Base-by-base conservation (phyloP, 345 rosid genomes). In the Trapa bicornis region DNA sequence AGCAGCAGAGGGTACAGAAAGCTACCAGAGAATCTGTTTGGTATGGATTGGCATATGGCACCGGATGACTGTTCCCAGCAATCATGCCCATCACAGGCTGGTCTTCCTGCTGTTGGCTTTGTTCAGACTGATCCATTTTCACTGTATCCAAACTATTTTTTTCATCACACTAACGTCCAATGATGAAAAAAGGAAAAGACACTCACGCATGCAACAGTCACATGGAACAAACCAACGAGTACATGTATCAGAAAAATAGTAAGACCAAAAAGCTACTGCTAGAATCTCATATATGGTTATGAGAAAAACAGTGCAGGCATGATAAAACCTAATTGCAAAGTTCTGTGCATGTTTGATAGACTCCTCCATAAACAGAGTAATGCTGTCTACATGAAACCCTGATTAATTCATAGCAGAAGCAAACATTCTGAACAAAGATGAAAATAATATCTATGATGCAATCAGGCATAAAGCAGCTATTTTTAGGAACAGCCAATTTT, bases 111-210 rank as follows among this genome's bases (percentile, higher is more conserved):
- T 79, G 83, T 11, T 81, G 81, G 15, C 67, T 56, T 72, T 83
- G 86, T 37, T 80, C 85, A 14, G 80, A 67, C 68, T 84, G 91
- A 72, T 86, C 88, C 91, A 86, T 86, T 10, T 65, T 39, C 33
- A 65, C 37, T 14, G 41, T 7, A 14, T 42, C 8, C 52, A 5
- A 43, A 32, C 52, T 65, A 22, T 11, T 3, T 2, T 22, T 13
- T 10, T 41, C 14, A 29, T 13, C 67, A 29, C 67, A 22, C 14
- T 17, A n/a, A 32, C 17, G 36, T 22, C 52, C 2, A 39, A 29
- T 3, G 47, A 35, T 3, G 22, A 22, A 64, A 64, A 33, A 41
- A 3, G 7, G 7, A 41, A 3, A 41, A 41, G 7, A 22, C 29
- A 15, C 2, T 7, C 36, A 43, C 11, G 67, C 67, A 65, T 22